Evolutionary conservation across 345 rosid genomes (phyloP).

Genomic region (Punica granatum): DNA sequence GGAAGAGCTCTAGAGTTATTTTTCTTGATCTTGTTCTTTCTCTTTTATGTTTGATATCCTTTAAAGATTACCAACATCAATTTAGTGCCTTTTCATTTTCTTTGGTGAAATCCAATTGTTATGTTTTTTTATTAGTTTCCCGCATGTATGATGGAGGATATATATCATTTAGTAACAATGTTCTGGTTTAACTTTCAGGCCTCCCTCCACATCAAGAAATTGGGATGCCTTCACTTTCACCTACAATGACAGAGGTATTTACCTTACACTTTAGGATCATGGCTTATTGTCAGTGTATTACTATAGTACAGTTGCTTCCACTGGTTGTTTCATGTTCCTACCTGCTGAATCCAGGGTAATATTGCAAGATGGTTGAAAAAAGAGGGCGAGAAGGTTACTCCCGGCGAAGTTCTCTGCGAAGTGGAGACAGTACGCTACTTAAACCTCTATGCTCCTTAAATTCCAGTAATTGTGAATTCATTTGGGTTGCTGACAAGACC

Average conservation of each 20-base stretch:
- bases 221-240: conserved; percentile 99
- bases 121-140: neutral
- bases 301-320: conserved; percentile 4
- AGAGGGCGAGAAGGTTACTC: conserved; percentile 80
- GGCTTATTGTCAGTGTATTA: neutral
- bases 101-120: neutral
- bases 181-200: conserved; percentile 40
- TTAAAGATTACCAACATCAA: too few species aligned
- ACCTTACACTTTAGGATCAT: conserved; percentile 2
- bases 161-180: conserved; percentile 4
- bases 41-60: neutral
- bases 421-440: conserved; percentile 80
- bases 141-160: neutral
- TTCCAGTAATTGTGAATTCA: conserved; percentile 6
- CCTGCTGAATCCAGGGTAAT: conserved; percentile 56
- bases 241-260: conserved; percentile 93
- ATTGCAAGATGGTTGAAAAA: conserved; percentile 97
- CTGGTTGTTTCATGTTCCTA: neutral
- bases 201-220: conserved; percentile 94
- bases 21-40: neutral
- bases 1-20: neutral
- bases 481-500: conserved; percentile 6
- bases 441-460: conserved; percentile 7
- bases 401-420: conserved; percentile 99
- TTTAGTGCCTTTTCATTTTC: neutral